Evolutionary conservation across 2,329 filamentous ascomycete genomes (phyloP).

Genomic region (Colletotrichum spinosum): DNA sequence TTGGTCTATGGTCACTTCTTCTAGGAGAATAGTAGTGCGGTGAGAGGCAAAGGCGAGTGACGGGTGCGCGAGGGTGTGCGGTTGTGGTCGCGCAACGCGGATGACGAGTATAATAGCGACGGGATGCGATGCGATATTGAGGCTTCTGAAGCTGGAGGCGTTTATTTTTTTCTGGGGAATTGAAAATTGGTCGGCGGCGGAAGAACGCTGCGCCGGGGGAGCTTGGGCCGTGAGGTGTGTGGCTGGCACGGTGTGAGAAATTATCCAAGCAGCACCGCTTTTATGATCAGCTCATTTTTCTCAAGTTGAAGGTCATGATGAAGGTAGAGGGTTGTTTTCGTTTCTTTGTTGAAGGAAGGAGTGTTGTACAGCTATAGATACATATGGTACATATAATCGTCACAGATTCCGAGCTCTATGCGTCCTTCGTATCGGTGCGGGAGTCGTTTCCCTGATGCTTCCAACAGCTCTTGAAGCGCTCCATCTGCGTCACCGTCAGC

Average conservation of each 20-base stretch:
- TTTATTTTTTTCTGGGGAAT: background rate
- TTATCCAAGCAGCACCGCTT: background rate
- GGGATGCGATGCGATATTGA: background rate
- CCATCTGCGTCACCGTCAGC: constrained; percentile 74
- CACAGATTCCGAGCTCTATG: constrained; percentile 41
- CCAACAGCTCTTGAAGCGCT: constrained; percentile 90
- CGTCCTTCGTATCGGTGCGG: constrained; percentile 82
- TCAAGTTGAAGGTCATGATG: background rate
- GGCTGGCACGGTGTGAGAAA: constrained; percentile 17
- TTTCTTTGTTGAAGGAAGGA: background rate
- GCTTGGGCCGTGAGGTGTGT: constrained; percentile 25
- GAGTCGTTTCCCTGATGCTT: constrained; percentile 88
- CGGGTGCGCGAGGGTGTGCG: too few species aligned
- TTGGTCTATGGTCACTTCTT: background rate
- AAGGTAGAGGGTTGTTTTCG: background rate
- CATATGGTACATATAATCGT: background rate
- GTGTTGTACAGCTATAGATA: background rate
- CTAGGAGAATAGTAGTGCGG: background rate
- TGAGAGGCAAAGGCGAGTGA: background rate
- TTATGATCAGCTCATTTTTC: constrained; percentile 10
- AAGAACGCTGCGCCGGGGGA: constrained; percentile 29
- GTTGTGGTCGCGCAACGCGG: background rate
- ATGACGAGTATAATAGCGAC: too few species aligned
- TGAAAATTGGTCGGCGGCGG: constrained; percentile 31
- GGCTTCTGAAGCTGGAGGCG: constrained; percentile 4